Evolutionary conservation across 176 grass and related monocot genomes (phyloP), one percentile per base, ranked within the genome.

Genomic region (Oryza longistaminata): DNA sequence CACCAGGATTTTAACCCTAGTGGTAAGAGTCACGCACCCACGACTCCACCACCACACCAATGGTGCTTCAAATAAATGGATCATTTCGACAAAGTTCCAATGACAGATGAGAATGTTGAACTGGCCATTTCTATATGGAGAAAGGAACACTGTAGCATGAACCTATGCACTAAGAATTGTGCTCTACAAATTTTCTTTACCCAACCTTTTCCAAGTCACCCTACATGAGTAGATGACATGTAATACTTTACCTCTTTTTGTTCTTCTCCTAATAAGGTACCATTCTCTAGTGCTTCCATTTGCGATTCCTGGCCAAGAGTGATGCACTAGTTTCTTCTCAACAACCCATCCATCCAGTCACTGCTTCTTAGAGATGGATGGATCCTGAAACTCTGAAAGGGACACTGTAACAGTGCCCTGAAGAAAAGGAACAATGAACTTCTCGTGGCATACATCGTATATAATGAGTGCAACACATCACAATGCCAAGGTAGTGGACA

Each of bases 401-500:
- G 68, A 85, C 73, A 35, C 12, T 55, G 75, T 66, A 85, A 87
- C 69, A 70, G 81, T 50, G 33, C 75, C 82, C 77, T 85, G 82
- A 71, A 71, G 72, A 65, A 85, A 77, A 65, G 85, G 76, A 85
- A 86, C 83, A 82, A 82, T 40, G 79, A 82, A n/a, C 70, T 71
- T 27, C 31, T 52, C 64, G 53, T 66, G 76, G 58, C 83, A 80
- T 81, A 90, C 83, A 77, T 87, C 82, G 76, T 82, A 12, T 52
- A 81, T 52, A 81, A 24, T 60, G 62, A 77, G 19, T 80, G 75
- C 80, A 87, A 35, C 66, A 78, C 70, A 84, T 85, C 77, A 42
- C 55, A 82, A 29, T 2, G 26, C 53, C 71, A 74, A 49, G 46
- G 65, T 89, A 55, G 91, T 85, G 85, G 86, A 42, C 69, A 73